Conservation (phyloP, 371 early-diverging fungal genomes). For the Lichtheimia corymbifera region DNA sequence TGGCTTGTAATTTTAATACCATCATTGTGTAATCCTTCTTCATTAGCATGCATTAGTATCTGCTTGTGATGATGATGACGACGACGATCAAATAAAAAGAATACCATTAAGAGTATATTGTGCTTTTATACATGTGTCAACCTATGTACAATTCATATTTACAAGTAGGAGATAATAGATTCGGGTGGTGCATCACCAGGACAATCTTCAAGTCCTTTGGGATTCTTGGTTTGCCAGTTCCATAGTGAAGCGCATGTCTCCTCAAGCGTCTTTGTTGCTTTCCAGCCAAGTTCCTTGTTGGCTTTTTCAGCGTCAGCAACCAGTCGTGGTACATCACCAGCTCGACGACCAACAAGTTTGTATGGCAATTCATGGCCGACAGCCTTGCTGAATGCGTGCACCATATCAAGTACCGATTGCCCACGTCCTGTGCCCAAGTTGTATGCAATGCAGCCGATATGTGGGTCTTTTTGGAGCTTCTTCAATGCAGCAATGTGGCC, state of each 20-base stretch:
- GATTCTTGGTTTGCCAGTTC: conserved; percentile 82
- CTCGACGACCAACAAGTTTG: conserved; percentile 63
- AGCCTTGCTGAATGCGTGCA: conserved; percentile 74
- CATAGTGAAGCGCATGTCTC: conserved; percentile 84
- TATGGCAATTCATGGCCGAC: conserved; percentile 69
- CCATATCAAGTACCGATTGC: conserved; percentile 86
- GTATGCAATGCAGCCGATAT: conserved; percentile 64
- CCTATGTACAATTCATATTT: background rate
- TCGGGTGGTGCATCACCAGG: conserved; percentile 46
- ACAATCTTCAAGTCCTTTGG: conserved; percentile 58
- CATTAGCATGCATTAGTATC: no score
- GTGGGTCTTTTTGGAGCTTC: conserved; percentile 51
- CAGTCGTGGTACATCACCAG: conserved; percentile 83
- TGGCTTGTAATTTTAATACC: conserved; percentile 12
- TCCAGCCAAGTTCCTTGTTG: conserved; percentile 72
- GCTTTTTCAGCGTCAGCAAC: conserved; percentile 79
- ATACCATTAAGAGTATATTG: background rate
- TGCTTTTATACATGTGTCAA: conserved; percentile 1
- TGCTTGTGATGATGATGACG: no score
- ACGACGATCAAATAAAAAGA: no score
- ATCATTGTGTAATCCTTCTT: no score
- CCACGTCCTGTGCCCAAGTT: conserved; percentile 91
- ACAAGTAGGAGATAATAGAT: conserved; percentile 29
- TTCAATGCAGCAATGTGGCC: conserved; percentile 86
- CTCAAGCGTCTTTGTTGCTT: conserved; percentile 61